Evolutionary conservation across 768 basidiomycete genomes (phyloP).

Genomic region (Paxillus involutus): DNA sequence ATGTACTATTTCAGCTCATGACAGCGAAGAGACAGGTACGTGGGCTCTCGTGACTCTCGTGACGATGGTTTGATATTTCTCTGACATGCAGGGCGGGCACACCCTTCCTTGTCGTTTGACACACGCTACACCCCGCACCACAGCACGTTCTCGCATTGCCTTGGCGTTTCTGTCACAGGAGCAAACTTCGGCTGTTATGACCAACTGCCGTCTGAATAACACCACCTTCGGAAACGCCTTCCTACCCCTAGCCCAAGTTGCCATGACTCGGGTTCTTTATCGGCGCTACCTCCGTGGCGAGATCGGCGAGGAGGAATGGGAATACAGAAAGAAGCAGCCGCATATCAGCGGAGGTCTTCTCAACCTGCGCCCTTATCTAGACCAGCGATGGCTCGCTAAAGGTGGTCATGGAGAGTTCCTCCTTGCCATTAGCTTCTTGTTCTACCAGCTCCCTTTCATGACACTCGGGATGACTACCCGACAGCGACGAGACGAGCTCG

Average conservation of each 20-base stretch:
- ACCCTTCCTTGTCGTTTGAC: slow-evolving; percentile 42
- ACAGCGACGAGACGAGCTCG: background rate
- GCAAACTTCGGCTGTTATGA: slow-evolving; percentile 31
- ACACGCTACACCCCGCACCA: slow-evolving; percentile 35
- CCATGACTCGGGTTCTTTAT: slow-evolving; percentile 49
- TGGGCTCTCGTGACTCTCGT: background rate
- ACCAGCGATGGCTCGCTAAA: slow-evolving; percentile 42
- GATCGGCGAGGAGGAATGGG: slow-evolving; percentile 26
- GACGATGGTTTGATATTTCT: background rate
- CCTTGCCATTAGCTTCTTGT: slow-evolving; percentile 43
- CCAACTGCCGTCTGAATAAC: slow-evolving; percentile 39
- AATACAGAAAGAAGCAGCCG: too few relatives aligned
- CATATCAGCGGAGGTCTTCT: slow-evolving; percentile 43
- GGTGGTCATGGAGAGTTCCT: slow-evolving; percentile 48
- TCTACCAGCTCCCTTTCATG: slow-evolving; percentile 46
- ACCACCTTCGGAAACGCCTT: slow-evolving; percentile 30
- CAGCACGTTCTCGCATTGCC: slow-evolving; percentile 35
- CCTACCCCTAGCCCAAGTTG: slow-evolving; percentile 52
- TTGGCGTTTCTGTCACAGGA: slow-evolving; percentile 26
- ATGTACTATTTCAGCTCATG: slow-evolving; percentile 35
- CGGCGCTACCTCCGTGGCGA: slow-evolving; percentile 45
- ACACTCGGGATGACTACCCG: slow-evolving; percentile 30
- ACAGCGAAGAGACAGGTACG: slow-evolving; percentile 37
- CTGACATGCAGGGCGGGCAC: slow-evolving; percentile 50
- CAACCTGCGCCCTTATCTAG: slow-evolving; percentile 51